Evolutionary conservation across 1,139 yeast species (phyloP).

Genomic region (Fermentozyma sake): DNA sequence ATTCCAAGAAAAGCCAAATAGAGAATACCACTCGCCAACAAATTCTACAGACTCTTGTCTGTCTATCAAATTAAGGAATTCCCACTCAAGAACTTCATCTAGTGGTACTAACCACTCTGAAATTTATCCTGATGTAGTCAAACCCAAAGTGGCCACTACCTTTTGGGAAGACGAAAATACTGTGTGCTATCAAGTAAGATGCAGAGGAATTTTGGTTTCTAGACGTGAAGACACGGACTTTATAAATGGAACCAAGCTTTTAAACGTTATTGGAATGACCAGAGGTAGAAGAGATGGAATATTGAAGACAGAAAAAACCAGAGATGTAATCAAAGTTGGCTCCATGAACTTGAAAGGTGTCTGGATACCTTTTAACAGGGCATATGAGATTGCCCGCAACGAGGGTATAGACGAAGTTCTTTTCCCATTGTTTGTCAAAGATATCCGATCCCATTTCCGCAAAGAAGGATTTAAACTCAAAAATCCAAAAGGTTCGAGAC

Average conservation of each 20-base stretch:
- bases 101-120: slow-evolving; percentile 3
- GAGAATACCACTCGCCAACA: neutral
- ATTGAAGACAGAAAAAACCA: slow-evolving; percentile 42
- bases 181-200: slow-evolving; percentile 46
- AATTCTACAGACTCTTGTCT: neutral
- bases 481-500: no score
- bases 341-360: slow-evolving; percentile 54
- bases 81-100: slow-evolving; percentile 7
- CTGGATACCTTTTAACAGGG: slow-evolving; percentile 55
- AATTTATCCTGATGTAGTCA: slow-evolving; percentile 12
- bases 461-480: slow-evolving; percentile 23
- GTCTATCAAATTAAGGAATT: slow-evolving; percentile 1
- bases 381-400: slow-evolving; percentile 47
- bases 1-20: no score
- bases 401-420: slow-evolving; percentile 39
- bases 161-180: slow-evolving; percentile 48
- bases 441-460: slow-evolving; percentile 32
- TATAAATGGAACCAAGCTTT: slow-evolving; percentile 52
- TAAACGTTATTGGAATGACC: slow-evolving; percentile 55
- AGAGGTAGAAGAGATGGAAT: slow-evolving; percentile 56
- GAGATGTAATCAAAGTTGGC: slow-evolving; percentile 48
- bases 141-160: slow-evolving; percentile 42
- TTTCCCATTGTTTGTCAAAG: slow-evolving; percentile 44
- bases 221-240: slow-evolving; percentile 49
- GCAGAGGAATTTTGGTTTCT: slow-evolving; percentile 42